A percentile compares a stretch with the other conserved stretches of the same genome.
Evolutionary conservation across 306 rosid species (phyloP).

Genomic region (Oxytropis ochrocephala): DNA sequence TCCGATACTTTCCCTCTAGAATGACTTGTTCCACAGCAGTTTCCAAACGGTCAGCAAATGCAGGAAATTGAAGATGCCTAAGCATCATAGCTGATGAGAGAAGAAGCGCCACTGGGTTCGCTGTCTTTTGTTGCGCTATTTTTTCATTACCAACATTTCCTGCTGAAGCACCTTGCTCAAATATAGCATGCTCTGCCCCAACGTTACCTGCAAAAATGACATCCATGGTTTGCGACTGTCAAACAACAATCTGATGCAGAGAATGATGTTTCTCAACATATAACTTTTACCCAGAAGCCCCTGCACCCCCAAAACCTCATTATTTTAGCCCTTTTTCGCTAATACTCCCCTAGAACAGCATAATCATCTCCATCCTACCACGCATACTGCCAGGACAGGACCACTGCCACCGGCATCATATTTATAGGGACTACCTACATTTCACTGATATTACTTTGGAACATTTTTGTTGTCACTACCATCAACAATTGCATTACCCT

Average conservation of each 20-base stretch:
- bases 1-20: slow-evolving; percentile 56
- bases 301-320: neutral
- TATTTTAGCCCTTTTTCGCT: neutral
- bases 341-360: neutral
- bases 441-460: neutral
- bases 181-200: slow-evolving; percentile 85
- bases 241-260: neutral
- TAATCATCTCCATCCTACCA: slow-evolving; percentile 1
- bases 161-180: slow-evolving; percentile 99
- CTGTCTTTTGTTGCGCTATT: slow-evolving; percentile 51
- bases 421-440: neutral
- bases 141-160: slow-evolving; percentile 80
- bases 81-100: slow-evolving; percentile 97
- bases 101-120: slow-evolving; percentile 90
- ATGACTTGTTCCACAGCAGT: slow-evolving; percentile 73
- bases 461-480: neutral
- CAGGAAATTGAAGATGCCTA: slow-evolving; percentile 90
- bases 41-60: slow-evolving; percentile 88
- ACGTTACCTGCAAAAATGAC: slow-evolving; percentile 62
- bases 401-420: neutral
- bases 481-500: neutral
- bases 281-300: neutral
- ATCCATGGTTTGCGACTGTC: neutral
- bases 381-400: too few species aligned
- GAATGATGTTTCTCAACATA: neutral